These are phyloP conservation scores for Penicillium sp. DNA, from an alignment of 2,329 filamentous ascomycete species.

Conservation along the genomic window DNA sequence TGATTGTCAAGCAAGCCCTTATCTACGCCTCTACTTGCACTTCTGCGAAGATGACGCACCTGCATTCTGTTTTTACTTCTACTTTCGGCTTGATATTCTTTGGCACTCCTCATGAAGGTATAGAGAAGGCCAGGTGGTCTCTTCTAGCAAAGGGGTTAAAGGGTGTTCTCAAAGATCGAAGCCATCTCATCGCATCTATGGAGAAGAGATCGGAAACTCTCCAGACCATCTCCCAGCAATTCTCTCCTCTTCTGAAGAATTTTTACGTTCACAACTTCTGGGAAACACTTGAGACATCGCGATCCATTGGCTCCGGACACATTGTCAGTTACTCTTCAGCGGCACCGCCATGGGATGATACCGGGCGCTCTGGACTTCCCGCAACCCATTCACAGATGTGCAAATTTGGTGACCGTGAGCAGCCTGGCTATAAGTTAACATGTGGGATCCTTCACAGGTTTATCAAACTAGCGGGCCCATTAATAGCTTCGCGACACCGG, in stretches of 20 bases:
- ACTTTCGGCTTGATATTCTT: constrained; percentile 41
- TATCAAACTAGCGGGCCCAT: too few species aligned
- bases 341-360: too few species aligned
- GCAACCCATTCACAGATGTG: constrained; percentile 4
- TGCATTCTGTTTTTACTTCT: constrained; percentile 15
- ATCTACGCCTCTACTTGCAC: constrained; percentile 6
- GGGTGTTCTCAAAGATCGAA: too few species aligned
- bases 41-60: background rate
- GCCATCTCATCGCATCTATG: too few species aligned
- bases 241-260: constrained; percentile 36
- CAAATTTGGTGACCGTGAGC: background rate
- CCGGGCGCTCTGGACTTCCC: too few species aligned
- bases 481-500: too few species aligned
- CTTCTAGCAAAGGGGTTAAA: background rate
- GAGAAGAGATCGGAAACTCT: constrained; percentile 9
- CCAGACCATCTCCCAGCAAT: constrained; percentile 37
- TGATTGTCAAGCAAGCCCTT: constrained; percentile 40
- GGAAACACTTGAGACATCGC: constrained; percentile 21
- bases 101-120: constrained; percentile 39
- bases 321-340: constrained; percentile 21
- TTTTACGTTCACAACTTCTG: constrained; percentile 40
- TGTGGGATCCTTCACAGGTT: too few species aligned
- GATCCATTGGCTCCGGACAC: constrained; percentile 2
- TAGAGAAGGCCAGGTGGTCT: constrained; percentile 29
- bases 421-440: too few species aligned